Percentiles rank a stretch among this genome's conserved stretches.
These are phyloP conservation scores for Eryngium alpinum DNA, from an alignment of 140 eudicot genomes.

Conservation along the genomic window DNA sequence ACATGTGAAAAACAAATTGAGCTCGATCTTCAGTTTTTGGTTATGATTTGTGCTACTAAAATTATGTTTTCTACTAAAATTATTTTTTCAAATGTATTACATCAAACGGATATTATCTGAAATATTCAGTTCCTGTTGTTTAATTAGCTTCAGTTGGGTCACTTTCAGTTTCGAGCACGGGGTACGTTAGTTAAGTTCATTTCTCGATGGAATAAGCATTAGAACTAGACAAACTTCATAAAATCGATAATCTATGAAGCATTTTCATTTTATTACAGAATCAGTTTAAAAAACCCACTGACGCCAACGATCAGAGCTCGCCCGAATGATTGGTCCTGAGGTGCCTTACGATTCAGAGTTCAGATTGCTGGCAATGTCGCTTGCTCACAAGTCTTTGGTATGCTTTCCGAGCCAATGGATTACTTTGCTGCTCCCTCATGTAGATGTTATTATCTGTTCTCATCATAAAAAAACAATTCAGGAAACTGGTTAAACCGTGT, in stretches of 20 bases:
- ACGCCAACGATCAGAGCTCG: constrained; percentile 2
- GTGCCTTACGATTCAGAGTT: constrained; percentile 1
- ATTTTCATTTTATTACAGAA: background rate
- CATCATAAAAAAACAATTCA: background rate
- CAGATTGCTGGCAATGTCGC: background rate
- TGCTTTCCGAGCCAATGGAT: background rate
- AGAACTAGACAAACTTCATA: background rate
- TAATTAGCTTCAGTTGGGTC: too few species aligned
- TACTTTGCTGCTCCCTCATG: background rate
- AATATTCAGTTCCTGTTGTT: too few species aligned
- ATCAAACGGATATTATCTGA: too few species aligned
- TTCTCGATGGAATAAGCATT: too few species aligned
- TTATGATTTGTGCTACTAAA: too few species aligned
- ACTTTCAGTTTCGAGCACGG: too few species aligned
- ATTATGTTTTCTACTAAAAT: too few species aligned
- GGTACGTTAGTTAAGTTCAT: too few species aligned
- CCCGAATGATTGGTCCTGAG: background rate
- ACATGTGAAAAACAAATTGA: too few species aligned
- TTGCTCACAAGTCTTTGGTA: background rate
- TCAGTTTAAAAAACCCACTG: background rate
- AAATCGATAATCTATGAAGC: background rate
- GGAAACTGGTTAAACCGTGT: background rate
- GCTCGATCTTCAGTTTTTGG: too few species aligned
- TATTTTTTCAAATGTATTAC: too few species aligned
- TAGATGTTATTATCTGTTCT: background rate